A percentile compares a stretch with the other conserved stretches of the same genome.
phyloP scores from a whole-genome alignment of 768 basidiomycete species.

The Phlegmacium glaucopus region DNA sequence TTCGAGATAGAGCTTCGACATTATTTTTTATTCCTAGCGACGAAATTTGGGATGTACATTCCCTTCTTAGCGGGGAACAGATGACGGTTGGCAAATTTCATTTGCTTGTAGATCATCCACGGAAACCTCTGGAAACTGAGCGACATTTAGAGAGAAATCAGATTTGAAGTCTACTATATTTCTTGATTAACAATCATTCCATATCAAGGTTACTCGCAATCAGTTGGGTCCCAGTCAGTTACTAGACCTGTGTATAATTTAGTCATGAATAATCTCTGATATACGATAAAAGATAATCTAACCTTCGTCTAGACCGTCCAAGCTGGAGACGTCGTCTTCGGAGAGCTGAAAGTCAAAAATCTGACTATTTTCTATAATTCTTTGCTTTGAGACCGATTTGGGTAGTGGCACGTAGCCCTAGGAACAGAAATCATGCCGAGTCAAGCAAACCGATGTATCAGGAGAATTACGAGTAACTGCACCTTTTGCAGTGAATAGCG shows the following conservation, averaged over 20 bases:
- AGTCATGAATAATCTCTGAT: not conserved
- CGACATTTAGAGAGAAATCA: too few relatives aligned
- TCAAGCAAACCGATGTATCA: not conserved
- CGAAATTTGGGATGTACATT: too few relatives aligned
- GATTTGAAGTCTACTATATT: too few relatives aligned
- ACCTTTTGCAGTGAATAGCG: slow-evolving; percentile 83
- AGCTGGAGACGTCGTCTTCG: slow-evolving; percentile 40
- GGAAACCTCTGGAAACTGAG: too few relatives aligned
- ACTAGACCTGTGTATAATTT: slow-evolving; percentile 27
- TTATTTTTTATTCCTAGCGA: not conserved
- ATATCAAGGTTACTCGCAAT: slow-evolving; percentile 12
- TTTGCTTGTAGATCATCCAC: too few relatives aligned
- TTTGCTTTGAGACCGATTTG: slow-evolving; percentile 50
- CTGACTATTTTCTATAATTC: slow-evolving; percentile 57
- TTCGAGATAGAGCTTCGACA: not conserved
- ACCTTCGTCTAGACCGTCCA: slow-evolving; percentile 58
- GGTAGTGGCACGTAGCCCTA: slow-evolving; percentile 63
- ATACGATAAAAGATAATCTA: not conserved
- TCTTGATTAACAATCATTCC: too few relatives aligned
- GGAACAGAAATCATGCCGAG: not conserved
- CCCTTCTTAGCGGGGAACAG: too few relatives aligned
- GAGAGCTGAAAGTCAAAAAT: slow-evolving; percentile 63
- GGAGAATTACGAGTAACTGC: not conserved
- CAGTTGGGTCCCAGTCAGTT: slow-evolving; percentile 39
- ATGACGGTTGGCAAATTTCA: too few relatives aligned